Conservation (phyloP, 129 eudicot species). For the Scalesia atractyloides region DNA sequence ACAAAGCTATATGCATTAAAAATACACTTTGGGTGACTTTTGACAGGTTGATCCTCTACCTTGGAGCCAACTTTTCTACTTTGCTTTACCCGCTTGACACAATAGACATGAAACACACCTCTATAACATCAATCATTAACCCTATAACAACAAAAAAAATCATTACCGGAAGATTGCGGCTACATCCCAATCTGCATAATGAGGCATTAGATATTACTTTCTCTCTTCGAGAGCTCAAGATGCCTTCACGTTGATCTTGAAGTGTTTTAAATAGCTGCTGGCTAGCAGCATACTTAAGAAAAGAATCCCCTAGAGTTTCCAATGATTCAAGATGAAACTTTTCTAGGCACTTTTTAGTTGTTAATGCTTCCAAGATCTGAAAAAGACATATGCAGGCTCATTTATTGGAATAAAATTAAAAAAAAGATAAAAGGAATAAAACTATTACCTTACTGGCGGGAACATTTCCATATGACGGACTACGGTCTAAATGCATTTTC, state of each 20-base stretch:
- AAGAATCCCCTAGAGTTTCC: conserved; percentile 93
- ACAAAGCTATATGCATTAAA: neutral
- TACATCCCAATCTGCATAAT: conserved; percentile 81
- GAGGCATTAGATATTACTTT: conserved; percentile 57
- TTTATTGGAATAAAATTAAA: neutral
- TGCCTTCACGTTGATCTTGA: conserved; percentile 72
- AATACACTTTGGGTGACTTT: neutral
- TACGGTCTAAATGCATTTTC: conserved; percentile 46
- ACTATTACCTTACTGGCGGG: conserved; percentile 56
- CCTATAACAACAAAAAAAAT: neutral
- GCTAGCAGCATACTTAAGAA: conserved; percentile 73
- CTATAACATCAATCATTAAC: neutral
- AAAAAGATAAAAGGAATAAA: neutral
- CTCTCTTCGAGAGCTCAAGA: conserved; percentile 51
- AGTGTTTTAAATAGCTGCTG: conserved; percentile 62
- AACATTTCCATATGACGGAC: conserved; percentile 45
- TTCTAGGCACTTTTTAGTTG: conserved; percentile 81
- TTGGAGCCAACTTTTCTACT: neutral
- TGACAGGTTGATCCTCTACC: neutral
- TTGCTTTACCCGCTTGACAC: neutral
- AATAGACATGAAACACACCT: conserved; percentile 4
- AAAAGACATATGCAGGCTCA: neutral
- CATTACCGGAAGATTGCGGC: conserved; percentile 65
- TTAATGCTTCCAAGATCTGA: conserved; percentile 83
- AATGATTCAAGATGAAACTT: conserved; percentile 71